These are phyloP conservation scores for Kwoniella botswanensis DNA, from an alignment of 768 basidiomycete genomes.

Conservation along the genomic window DNA sequence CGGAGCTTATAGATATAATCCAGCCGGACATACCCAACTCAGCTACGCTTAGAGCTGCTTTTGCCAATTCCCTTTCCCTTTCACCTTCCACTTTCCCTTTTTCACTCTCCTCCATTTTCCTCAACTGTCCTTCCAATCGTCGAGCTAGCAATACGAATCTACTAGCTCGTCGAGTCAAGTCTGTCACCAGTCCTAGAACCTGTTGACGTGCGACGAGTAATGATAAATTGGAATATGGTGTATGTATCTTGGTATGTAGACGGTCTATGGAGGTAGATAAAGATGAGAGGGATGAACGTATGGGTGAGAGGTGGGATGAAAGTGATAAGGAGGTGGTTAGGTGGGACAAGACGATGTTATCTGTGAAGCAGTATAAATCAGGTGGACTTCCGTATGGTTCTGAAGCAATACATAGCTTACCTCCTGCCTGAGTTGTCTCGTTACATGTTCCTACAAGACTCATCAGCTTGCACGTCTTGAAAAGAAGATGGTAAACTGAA, in stretches of 20 bases:
- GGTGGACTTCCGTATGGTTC: not conserved
- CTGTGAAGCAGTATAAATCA: slow-evolving; percentile 6
- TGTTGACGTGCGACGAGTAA: slow-evolving; percentile 73
- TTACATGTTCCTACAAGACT: slow-evolving; percentile 71
- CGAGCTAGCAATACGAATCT: slow-evolving; percentile 83
- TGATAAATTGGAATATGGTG: slow-evolving; percentile 78
- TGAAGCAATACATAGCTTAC: slow-evolving; percentile 62
- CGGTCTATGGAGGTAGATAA: slow-evolving; percentile 61
- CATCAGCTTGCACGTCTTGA: slow-evolving; percentile 16
- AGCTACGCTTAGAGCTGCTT: slow-evolving; percentile 91
- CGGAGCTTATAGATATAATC: not conserved
- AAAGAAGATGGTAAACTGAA: not conserved
- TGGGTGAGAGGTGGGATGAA: slow-evolving; percentile 38
- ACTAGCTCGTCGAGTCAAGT: slow-evolving; percentile 79
- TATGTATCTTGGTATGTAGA: slow-evolving; percentile 80
- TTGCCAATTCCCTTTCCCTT: slow-evolving; percentile 83
- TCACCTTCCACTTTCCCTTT: slow-evolving; percentile 68
- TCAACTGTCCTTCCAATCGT: slow-evolving; percentile 83
- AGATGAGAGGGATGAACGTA: slow-evolving; percentile 39
- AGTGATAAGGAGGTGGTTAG: slow-evolving; percentile 46
- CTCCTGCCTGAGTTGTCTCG: slow-evolving; percentile 82
- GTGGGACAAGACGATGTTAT: slow-evolving; percentile 44
- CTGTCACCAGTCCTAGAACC: slow-evolving; percentile 79
- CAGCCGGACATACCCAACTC: slow-evolving; percentile 72
- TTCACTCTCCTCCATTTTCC: slow-evolving; percentile 63